phyloP scores from a whole-genome alignment of 163 green algal genomes.

The Scenedesmus sp. region DNA sequence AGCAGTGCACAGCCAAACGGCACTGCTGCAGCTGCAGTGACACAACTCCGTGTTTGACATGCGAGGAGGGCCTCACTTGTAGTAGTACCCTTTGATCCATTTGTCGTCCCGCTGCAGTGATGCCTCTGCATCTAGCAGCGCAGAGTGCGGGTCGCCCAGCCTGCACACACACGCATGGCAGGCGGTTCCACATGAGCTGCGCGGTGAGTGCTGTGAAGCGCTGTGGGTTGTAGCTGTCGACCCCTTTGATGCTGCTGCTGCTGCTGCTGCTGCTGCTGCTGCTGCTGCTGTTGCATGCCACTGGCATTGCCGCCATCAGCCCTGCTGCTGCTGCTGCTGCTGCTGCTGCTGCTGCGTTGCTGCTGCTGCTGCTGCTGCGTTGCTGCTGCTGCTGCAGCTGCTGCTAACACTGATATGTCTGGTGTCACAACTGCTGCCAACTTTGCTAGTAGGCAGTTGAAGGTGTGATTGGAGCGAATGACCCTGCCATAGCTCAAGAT shows the following conservation, averaged over 20 bases:
- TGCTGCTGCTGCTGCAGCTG: too few species aligned
- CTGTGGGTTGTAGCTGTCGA: background rate
- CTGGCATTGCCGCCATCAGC: background rate
- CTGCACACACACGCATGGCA: background rate
- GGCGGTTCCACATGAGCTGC: background rate
- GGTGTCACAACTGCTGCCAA: too few species aligned
- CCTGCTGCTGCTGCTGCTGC: too few species aligned
- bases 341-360: too few species aligned
- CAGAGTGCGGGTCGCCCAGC: background rate
- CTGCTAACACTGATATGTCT: too few species aligned
- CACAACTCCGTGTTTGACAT: background rate
- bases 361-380: too few species aligned
- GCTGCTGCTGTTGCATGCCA: background rate
- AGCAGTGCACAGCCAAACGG: too few species aligned
- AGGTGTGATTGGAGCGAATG: background rate
- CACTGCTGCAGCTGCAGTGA: too few species aligned
- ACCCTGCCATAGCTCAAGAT: background rate
- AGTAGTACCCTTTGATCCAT: constrained; percentile 1
- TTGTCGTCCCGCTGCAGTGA: background rate
- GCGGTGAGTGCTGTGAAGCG: background rate
- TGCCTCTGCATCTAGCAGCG: background rate
- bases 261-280: background rate
- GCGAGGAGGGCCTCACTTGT: background rate
- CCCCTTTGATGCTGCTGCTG: background rate
- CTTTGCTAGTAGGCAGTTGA: too few species aligned